A percentile compares a stretch with the other conserved stretches of the same genome.
Evolutionary conservation across 306 rosid species (phyloP).

Genomic region (Citrullus amarus): DNA sequence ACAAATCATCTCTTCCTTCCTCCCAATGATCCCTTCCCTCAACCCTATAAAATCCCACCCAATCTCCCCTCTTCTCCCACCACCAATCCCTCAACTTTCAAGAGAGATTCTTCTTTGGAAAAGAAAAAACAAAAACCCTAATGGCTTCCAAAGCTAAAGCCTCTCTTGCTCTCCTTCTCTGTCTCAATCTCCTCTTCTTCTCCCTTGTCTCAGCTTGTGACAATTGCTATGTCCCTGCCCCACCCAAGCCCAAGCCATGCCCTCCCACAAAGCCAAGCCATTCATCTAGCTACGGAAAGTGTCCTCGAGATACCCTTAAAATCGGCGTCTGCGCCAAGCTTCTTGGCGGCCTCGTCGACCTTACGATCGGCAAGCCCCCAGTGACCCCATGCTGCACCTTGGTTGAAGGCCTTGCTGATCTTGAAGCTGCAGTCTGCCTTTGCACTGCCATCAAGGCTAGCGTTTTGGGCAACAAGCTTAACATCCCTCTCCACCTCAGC

Average conservation of each 20-base stretch:
- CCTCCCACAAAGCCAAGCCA: background rate
- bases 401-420: constrained; percentile 54
- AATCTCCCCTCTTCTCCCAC: background rate
- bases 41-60: background rate
- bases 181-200: background rate
- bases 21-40: background rate
- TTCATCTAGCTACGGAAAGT: constrained; percentile 4
- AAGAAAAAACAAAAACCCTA: background rate
- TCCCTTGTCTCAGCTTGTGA: background rate
- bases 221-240: background rate
- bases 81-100: background rate
- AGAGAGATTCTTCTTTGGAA: background rate
- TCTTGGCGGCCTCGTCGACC: constrained; percentile 39
- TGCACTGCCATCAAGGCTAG: constrained; percentile 67
- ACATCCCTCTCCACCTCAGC: constrained; percentile 52
- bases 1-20: background rate
- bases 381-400: constrained; percentile 56
- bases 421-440: constrained; percentile 68
- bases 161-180: background rate
- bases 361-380: constrained; percentile 43
- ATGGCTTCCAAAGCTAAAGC: constrained; percentile 13
- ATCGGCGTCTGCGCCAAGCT: constrained; percentile 53
- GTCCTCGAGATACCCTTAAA: constrained; percentile 60
- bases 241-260: constrained; percentile 1
- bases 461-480: constrained; percentile 52